Evolutionary conservation across 169 alveolate species (phyloP), one percentile per base, ranked within the genome.

Genomic region (Cryptosporidium sp.): DNA sequence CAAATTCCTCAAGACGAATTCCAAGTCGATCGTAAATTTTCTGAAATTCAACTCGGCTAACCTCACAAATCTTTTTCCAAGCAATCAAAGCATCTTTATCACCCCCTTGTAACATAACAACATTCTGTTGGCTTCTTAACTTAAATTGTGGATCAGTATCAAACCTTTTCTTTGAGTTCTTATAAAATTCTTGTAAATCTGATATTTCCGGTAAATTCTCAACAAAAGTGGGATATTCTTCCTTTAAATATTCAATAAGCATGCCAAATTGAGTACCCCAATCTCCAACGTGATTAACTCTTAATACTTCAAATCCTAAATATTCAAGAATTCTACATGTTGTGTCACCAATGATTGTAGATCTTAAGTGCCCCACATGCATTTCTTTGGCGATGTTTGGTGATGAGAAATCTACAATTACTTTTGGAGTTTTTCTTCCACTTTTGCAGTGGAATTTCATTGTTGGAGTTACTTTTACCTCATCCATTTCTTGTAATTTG

Each of bases 251-350:
- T 75, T 97, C 97, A 85, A 98, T 96, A 4, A 98, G 95, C 99
- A 98, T 98, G 18, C 99, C 99, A 91, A 98, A 98, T 91, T 98
- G 99, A 23, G 99, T 98, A 26, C 99, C 99, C 99, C 99, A 98
- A 92, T 98, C 99, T 8, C 99, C 99, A 45, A 98, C 93, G 91
- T 98, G 99, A 86, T 98, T 98, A 31, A 97, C 92, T 62, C 99
- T 93, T 60, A 91, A 85, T 29, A 96, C 97, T 39, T 94, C 94
- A 56, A 94, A 95, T 61, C 95, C 97, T 84, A 91, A 71, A 70
- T 91, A 97, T 89, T 97, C 99, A 5, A 97, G 92, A 44, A 96
- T 93, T 75, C 98, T 92, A 94, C 99, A 95, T n/a, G 96, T 92
- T 21, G 99, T 93, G 68, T 98, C 99, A 31, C 99, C 99, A 60